Base-by-base conservation (phyloP, 306 rosid species). In the Quercus aquifolioides region DNA sequence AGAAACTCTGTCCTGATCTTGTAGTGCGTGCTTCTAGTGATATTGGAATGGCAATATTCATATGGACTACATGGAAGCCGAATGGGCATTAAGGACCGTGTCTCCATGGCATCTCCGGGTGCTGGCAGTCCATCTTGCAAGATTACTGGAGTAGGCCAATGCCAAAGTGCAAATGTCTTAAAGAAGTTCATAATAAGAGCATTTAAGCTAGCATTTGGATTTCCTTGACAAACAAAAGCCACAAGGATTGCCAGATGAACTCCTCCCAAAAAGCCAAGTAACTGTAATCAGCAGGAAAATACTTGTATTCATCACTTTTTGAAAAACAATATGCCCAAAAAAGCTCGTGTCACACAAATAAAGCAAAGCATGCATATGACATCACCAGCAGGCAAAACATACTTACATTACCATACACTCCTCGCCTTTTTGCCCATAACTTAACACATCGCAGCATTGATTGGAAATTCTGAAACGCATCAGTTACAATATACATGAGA, bases 351-450 rank as follows among this genome's bases (percentile, higher is more conserved):
- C 60, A 46, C 35, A 63, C 75, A 43, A 35, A 62, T 41, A 62
- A 73, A 56, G 67, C 26, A 26, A 51, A 75, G 49, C 46, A 80
- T 18, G 28, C 11, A 80, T 71, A 59, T 54, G 82, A 58, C 17
- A 67, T 25, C 30, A 76, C 70, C 55, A n/a, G 59, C 33, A 28
- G 65, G 49, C 56, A 46, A 69, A 31, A 65, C 82, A 75, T 73
- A 81, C 90, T 87, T 81, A 87, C 90, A n/a, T 79, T 84, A 68
- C 87, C 87, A 55, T 87, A 87, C n/a, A 87, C 86, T 73, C 90
- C 90, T 43, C 90, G 80, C 60, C 84, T 78, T 87, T 87, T 87
- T 23, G 90, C 90, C 90, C 90, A 87, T 62, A 87, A 80, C 74
- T 87, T 87, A 46, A 87, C 80, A 76, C 81, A 84, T 79, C 90